phyloP scores from a whole-genome alignment of 2,329 filamentous ascomycete species.

The Phoma sp. region DNA sequence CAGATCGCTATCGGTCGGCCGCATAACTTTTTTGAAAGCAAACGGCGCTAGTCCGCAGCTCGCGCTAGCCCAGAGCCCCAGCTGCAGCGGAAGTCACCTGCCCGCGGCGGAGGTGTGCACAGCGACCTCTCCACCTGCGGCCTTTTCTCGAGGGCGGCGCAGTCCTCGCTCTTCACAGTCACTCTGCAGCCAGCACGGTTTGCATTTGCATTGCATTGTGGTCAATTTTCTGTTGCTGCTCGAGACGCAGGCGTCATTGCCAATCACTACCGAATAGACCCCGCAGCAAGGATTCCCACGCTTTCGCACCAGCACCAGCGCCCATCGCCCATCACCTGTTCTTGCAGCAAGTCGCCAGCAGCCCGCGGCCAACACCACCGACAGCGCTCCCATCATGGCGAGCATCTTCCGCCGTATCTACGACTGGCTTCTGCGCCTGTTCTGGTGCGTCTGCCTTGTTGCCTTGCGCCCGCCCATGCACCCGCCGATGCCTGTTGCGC shows the following conservation, averaged over 20 bases:
- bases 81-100: conserved; percentile 22
- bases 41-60: conserved; percentile 10
- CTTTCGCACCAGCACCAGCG: conserved; percentile 35
- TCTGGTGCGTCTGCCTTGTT: conserved; percentile 72
- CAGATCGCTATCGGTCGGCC: not conserved
- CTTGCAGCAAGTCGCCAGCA: conserved; percentile 28
- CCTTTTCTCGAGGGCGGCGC: conserved; percentile 33
- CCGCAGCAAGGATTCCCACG: conserved; percentile 48
- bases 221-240: conserved; percentile 34
- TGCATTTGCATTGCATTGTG: conserved; percentile 20
- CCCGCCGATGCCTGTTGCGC: conserved; percentile 36
- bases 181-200: conserved; percentile 19
- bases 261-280: conserved; percentile 37
- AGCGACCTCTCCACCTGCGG: conserved; percentile 32
- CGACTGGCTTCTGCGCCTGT: conserved; percentile 96
- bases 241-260: conserved; percentile 35
- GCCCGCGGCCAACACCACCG: conserved; percentile 43
- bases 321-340: conserved; percentile 36
- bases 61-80: not conserved
- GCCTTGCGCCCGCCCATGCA: conserved; percentile 17
- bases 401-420: conserved; percentile 93
- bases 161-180: conserved; percentile 35
- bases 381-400: conserved; percentile 66
- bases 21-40: conserved; percentile 20
- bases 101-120: conserved; percentile 24